Evolutionary conservation across 2,329 filamentous ascomycete species (phyloP).

Genomic region (Talaromyces atroroseus): DNA sequence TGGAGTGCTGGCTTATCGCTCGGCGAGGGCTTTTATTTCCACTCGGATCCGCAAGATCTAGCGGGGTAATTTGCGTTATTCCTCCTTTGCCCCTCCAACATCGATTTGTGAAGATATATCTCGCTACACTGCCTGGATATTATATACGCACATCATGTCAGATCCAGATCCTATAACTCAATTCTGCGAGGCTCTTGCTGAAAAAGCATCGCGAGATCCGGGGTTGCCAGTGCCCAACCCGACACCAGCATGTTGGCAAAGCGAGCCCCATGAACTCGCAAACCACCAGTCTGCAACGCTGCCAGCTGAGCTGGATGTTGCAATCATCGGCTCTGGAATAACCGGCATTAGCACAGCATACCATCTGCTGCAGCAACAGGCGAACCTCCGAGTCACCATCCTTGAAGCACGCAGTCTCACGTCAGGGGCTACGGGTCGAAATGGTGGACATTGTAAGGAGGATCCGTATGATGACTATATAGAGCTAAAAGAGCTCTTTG

Average conservation of each 20-base stretch:
- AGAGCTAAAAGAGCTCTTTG: slow-evolving; percentile 55
- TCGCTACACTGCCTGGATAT: not conserved
- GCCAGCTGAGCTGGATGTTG: slow-evolving; percentile 23
- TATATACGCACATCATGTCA: not conserved
- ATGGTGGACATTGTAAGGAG: slow-evolving; percentile 41
- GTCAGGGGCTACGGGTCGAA: slow-evolving; percentile 34
- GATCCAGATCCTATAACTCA: slow-evolving; percentile 16
- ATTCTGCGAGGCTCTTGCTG: slow-evolving; percentile 5
- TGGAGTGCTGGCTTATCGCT: not conserved
- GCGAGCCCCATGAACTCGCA: slow-evolving; percentile 27
- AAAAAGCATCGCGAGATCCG: slow-evolving; percentile 23
- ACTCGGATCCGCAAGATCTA: not conserved
- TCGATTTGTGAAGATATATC: not conserved
- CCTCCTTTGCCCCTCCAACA: no score
- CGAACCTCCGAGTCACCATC: slow-evolving; percentile 24
- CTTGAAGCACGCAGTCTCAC: slow-evolving; percentile 32
- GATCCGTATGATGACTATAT: slow-evolving; percentile 75
- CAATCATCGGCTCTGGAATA: slow-evolving; percentile 35
- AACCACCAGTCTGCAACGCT: slow-evolving; percentile 24
- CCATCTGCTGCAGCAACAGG: slow-evolving; percentile 25
- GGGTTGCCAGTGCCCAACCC: slow-evolving; percentile 32
- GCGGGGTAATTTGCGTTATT: not conserved
- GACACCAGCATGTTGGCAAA: slow-evolving; percentile 34
- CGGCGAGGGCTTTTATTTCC: not conserved
- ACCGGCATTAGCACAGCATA: slow-evolving; percentile 29